Conservation (phyloP, 768 basidiomycete genomes). For the Psilocybe cyanescens region DNA sequence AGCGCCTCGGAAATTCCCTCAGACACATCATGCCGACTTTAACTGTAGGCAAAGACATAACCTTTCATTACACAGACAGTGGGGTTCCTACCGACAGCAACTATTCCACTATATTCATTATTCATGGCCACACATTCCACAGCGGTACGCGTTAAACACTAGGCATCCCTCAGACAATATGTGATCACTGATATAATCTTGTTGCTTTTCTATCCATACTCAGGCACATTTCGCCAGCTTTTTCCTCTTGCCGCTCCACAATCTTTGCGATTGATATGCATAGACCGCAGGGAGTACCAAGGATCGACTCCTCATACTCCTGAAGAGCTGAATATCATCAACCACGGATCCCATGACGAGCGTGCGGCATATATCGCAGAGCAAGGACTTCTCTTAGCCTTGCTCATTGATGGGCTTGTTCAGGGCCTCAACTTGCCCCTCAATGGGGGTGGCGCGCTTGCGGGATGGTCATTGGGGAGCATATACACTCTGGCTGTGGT, state of each 20-base stretch:
- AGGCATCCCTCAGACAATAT: too few relatives aligned
- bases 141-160: background rate
- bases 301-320: background rate
- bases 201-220: too few relatives aligned
- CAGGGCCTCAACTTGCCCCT: background rate
- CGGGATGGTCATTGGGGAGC: constrained; percentile 8
- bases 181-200: too few relatives aligned
- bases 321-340: background rate
- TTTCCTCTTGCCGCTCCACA: background rate
- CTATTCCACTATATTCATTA: background rate
- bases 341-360: background rate
- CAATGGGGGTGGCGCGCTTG: background rate
- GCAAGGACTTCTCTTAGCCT: background rate
- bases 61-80: background rate
- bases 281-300: background rate
- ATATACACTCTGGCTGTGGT: background rate
- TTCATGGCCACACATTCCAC: constrained; percentile 1
- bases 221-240: background rate
- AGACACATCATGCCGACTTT: background rate
- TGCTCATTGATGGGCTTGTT: background rate
- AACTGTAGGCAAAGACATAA: background rate
- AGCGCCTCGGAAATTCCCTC: too few relatives aligned
- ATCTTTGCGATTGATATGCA: background rate
- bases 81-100: background rate
- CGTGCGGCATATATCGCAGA: background rate